phyloP scores from a whole-genome alignment of 2,329 filamentous ascomycete genomes.

The Pseudogymnoascus sp. region DNA sequence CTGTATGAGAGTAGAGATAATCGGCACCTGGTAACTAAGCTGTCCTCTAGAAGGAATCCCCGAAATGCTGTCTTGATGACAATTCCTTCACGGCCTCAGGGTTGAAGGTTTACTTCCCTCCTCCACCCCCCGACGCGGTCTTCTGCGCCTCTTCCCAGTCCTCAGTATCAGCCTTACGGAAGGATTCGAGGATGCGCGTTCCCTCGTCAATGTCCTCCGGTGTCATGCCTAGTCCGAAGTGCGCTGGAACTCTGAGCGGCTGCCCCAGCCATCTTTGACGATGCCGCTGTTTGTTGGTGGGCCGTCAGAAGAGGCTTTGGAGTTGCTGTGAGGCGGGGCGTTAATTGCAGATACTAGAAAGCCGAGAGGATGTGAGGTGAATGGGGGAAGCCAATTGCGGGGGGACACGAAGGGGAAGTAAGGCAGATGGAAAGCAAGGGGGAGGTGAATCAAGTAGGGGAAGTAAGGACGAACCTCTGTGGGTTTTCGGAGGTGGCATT shows the following conservation, averaged over 20 bases:
- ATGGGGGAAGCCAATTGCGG: not conserved
- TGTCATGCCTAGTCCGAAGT: conserved; percentile 3
- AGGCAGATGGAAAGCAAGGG: not conserved
- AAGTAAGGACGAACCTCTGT: not conserved
- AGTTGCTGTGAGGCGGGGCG: not conserved
- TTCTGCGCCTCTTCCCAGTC: not conserved
- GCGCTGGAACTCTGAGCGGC: not conserved
- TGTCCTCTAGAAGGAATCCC: not conserved
- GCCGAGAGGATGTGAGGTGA: not conserved
- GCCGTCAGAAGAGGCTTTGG: not conserved
- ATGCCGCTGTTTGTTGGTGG: not conserved
- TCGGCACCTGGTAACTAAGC: not conserved
- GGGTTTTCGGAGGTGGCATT: not conserved
- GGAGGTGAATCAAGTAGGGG: not conserved
- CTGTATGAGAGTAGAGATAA: not conserved
- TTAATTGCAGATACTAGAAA: not conserved
- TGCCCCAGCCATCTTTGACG: conserved; percentile 2
- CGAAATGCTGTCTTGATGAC: not conserved
- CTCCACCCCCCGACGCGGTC: not conserved
- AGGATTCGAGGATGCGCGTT: not conserved
- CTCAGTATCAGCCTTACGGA: not conserved
- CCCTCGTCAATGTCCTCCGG: not conserved
- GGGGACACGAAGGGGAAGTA: not conserved
- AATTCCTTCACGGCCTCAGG: not conserved
- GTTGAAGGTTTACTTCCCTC: not conserved